Evolutionary conservation across 768 basidiomycete genomes (phyloP).

Genomic region (Boletus tylopilopsis): DNA sequence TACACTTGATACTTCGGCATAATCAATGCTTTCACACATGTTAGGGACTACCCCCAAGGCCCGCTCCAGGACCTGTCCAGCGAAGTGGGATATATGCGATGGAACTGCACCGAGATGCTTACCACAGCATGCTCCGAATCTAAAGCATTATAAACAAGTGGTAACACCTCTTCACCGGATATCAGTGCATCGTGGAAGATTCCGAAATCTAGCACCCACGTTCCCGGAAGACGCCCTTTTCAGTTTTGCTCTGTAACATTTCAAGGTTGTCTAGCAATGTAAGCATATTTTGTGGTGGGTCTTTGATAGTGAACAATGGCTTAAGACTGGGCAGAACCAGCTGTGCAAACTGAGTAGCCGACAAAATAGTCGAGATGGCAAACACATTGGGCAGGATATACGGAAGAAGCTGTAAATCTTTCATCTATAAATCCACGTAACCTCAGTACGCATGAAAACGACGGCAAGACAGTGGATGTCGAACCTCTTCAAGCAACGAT

Average conservation of each 20-base stretch:
- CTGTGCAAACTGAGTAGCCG: conserved; percentile 74
- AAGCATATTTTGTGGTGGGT: conserved; percentile 97
- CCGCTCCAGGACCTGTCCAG: conserved; percentile 81
- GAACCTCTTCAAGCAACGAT: conserved; percentile 90
- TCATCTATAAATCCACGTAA: conserved; percentile 55
- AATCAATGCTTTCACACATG: conserved; percentile 91
- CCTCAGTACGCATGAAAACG: conserved; percentile 3
- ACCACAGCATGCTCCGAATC: conserved; percentile 92
- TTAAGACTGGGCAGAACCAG: conserved; percentile 84
- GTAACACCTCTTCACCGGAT: conserved; percentile 73
- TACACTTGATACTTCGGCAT: conserved; percentile 88
- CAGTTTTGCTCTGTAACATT: conserved; percentile 86
- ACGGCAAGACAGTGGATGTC: conserved; percentile 9
- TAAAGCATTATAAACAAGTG: conserved; percentile 91
- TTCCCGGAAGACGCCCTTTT: conserved; percentile 81
- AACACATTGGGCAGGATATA: conserved; percentile 97
- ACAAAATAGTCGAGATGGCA: conserved; percentile 73
- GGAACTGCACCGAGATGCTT: conserved; percentile 17
- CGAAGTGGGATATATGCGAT: conserved; percentile 2
- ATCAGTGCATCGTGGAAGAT: conserved; percentile 4
- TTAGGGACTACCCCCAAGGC: conserved; percentile 81
- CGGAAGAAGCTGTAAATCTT: conserved; percentile 88
- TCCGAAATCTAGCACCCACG: conserved; percentile 47
- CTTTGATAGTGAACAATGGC: conserved; percentile 85
- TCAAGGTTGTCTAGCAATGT: conserved; percentile 87